Base-by-base conservation (phyloP, 306 rosid genomes). In the Cicer yamashitae region DNA sequence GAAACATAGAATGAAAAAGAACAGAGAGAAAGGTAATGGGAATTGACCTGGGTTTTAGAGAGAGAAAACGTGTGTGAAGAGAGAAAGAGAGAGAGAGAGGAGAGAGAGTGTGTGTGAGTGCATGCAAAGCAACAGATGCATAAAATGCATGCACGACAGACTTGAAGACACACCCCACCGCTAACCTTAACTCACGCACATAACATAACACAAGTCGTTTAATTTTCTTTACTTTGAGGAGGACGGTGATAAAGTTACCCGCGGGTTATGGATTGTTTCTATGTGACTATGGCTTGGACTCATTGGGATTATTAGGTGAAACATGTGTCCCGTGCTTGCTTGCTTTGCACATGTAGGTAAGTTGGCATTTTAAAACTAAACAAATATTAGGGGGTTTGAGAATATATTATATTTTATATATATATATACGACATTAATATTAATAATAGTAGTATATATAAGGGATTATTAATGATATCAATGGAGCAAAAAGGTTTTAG, bases 131-230 rank as follows among this genome's bases (percentile, higher is more conserved):
- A 85, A 86, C 83, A 84, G 90, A 82, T 78, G 89, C 96, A 89
- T 89, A 89, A 91, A 88, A 88, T 91, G 97, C 98, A 94, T 94
- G 98, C 98, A 94, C 92, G 96, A 93, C 93, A 91, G 30, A 22
- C 89, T 89, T 91, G 96, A 89, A 93, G 82, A 83, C 90, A 71
- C 41, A 34, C 59, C 61, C 48, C 85, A 81, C 84, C 86, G 81
- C 86, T 54, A 72, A 22, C 60, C 91, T 82, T 75, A 82, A 62
- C 60, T 5, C 89, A 68, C 38, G 15, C 44, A 47, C 62, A 22
- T 22, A 12, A 70, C 51, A 34, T 82, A 79, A 72, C 79, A 75
- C 84, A 67, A 86, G 86, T 81, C 85, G 72, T 81, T 71, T 14
- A 34, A 82, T 84, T 82, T 46, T 57, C n/a, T 44, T 52, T 70